Evolutionary conservation across 1,139 yeast genomes (phyloP).

Genomic region (Geotrichum phurueaensis): DNA sequence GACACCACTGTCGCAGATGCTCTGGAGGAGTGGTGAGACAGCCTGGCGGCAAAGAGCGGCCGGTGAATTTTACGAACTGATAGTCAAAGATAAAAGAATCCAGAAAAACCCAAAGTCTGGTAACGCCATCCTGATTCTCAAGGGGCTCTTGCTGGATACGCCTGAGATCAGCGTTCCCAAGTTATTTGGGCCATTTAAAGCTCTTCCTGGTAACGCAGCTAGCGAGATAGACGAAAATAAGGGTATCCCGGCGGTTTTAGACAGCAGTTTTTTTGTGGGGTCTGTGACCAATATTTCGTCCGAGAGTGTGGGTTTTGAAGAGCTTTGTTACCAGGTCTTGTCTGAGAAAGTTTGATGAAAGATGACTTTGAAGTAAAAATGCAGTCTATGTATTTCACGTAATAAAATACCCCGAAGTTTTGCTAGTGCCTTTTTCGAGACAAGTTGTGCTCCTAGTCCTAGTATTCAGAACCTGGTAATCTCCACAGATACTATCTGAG

Average conservation of each 20-base stretch:
- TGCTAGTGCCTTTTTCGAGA: not conserved
- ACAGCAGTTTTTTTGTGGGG: not conserved
- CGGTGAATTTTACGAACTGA: not conserved
- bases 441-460: not conserved
- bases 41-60: slow-evolving; percentile 4
- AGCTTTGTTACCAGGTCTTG: not conserved
- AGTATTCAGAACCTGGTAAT: not conserved
- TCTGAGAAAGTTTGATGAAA: not conserved
- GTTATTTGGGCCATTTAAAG: slow-evolving; percentile 5
- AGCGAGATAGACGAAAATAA: not conserved
- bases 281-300: not conserved
- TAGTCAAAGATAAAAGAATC: not conserved
- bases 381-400: not conserved
- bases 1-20: not conserved
- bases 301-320: not conserved
- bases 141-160: not conserved
- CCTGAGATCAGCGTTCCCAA: not conserved
- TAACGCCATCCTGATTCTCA: not conserved
- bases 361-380: not conserved
- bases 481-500: not conserved
- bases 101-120: not conserved
- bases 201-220: not conserved
- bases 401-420: not conserved
- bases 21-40: slow-evolving; percentile 4
- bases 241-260: not conserved